Conservation (phyloP, 1,284 basidiomycete genomes). For the Papiliotrema nemorosa region DNA sequence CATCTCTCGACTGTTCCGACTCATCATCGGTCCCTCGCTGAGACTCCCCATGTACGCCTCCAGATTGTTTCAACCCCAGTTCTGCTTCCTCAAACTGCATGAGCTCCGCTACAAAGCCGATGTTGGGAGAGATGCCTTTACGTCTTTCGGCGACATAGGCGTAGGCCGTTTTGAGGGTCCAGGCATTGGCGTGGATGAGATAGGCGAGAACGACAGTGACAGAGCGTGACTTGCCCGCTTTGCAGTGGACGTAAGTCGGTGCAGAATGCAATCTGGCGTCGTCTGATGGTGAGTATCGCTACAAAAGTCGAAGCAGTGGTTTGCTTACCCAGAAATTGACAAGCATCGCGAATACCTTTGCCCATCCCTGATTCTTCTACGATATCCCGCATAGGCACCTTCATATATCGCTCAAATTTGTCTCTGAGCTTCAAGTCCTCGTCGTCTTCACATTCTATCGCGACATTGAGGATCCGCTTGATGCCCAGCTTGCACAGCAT, state of each 20-base stretch:
- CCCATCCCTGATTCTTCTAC: constrained; percentile 90
- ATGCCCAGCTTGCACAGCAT: constrained; percentile 73
- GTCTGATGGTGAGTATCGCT: constrained; percentile 56
- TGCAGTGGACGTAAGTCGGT: constrained; percentile 93
- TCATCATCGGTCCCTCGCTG: no score
- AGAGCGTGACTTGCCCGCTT: constrained; percentile 90
- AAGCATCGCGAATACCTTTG: constrained; percentile 76
- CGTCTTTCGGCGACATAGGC: constrained; percentile 84
- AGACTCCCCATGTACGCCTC: constrained; percentile 54
- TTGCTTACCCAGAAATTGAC: constrained; percentile 72
- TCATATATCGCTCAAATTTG: constrained; percentile 74
- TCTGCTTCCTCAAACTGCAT: constrained; percentile 94
- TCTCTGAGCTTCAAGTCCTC: constrained; percentile 63
- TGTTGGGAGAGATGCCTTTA: constrained; percentile 93
- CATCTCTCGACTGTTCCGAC: no score
- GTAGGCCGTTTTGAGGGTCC: constrained; percentile 88
- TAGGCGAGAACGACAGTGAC: constrained; percentile 98
- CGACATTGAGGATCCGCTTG: constrained; percentile 84
- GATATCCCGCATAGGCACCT: constrained; percentile 88
- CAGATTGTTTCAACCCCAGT: constrained; percentile 73
- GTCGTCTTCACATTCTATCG: constrained; percentile 82
- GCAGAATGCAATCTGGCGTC: constrained; percentile 83
- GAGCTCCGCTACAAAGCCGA: constrained; percentile 93
- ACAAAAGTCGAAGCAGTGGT: not conserved
- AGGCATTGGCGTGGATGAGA: constrained; percentile 92